Evolutionary conservation across 2,329 filamentous ascomycete species (phyloP), one percentile per base, ranked within the genome.

Genomic region (Pseudogymnoascus pannorum): DNA sequence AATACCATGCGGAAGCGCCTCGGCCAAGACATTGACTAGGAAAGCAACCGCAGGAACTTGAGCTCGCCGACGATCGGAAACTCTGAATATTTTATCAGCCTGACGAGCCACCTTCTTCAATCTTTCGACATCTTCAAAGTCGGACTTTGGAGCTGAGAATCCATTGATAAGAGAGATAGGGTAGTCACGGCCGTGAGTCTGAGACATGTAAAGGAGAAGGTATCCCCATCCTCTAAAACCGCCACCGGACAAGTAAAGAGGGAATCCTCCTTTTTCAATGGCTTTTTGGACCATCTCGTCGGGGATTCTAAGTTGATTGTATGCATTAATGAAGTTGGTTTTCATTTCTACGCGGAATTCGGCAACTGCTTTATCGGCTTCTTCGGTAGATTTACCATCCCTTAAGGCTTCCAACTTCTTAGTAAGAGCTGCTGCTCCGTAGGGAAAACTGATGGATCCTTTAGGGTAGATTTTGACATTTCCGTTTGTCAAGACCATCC

Each of bases 181-280:
- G 68, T 89, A 89, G 0, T 86, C 85, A 14, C 76, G 72, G 16
- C 85, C 78, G 4, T 74, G 71, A 48, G 85, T 81, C 68, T 83
- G 78, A 61, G 79, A 81, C 78, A 89, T 84, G 57, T 75, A 75
- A 4, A 75, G 70, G 38, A 89, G 78, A 11, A 89, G 73, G 68
- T 88, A 89, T 1, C 87, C 87, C 84, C 87, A 89, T 2, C 87
- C 87, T 57, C 87, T 76, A 67, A 89, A 89, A 0, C 87, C 87
- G 14, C 87, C 87, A 20, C 87, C 87, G 14, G 84, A 88, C 5
- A 90, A 78, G 65, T 88, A 89, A 1, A 90, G 75, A 3, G 80
- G 79, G 63, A 84, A 80, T 1, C 80, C 79, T 0, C 78, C 80
- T 1, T 77, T 68, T 9, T 70, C 67, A 22, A 75, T 71, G 1